Evolutionary conservation across 2,329 filamentous ascomycete species (phyloP).

Genomic region (Colletotrichum sp.): DNA sequence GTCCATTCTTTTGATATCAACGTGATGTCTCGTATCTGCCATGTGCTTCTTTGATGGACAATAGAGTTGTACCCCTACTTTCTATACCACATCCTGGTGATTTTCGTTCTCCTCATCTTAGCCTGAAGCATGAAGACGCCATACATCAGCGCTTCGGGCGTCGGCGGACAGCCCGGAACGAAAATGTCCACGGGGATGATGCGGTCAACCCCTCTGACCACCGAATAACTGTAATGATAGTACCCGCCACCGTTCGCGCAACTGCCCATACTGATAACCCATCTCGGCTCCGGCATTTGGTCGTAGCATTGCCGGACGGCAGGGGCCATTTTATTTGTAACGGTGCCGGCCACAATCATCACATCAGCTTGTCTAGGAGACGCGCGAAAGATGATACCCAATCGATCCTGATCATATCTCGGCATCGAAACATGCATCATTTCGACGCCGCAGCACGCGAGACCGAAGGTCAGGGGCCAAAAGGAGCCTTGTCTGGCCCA

Average conservation of each 20-base stretch:
- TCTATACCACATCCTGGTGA: constrained; percentile 56
- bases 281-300: constrained; percentile 70
- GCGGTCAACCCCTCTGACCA: constrained; percentile 68
- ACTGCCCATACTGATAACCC: constrained; percentile 72
- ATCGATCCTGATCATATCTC: constrained; percentile 66
- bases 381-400: constrained; percentile 71
- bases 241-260: constrained; percentile 77
- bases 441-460: constrained; percentile 67
- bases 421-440: constrained; percentile 71
- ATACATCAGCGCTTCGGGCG: constrained; percentile 53
- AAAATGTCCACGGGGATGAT: constrained; percentile 73
- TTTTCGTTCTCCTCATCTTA: constrained; percentile 65
- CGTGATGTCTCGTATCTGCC: background rate
- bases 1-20: too few species aligned
- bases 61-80: constrained; percentile 36
- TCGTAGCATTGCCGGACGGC: constrained; percentile 70
- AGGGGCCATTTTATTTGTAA: constrained; percentile 73
- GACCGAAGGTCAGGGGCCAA: constrained; percentile 66
- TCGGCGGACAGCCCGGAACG: constrained; percentile 66
- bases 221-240: constrained; percentile 76
- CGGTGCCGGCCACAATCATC: constrained; percentile 71
- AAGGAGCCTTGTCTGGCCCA: constrained; percentile 65
- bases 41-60: background rate
- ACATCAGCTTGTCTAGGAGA: constrained; percentile 69
- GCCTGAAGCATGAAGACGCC: constrained; percentile 72